Base-by-base conservation (phyloP, 345 rosid species). In the rapeseed (Brassica napus) region DNA sequence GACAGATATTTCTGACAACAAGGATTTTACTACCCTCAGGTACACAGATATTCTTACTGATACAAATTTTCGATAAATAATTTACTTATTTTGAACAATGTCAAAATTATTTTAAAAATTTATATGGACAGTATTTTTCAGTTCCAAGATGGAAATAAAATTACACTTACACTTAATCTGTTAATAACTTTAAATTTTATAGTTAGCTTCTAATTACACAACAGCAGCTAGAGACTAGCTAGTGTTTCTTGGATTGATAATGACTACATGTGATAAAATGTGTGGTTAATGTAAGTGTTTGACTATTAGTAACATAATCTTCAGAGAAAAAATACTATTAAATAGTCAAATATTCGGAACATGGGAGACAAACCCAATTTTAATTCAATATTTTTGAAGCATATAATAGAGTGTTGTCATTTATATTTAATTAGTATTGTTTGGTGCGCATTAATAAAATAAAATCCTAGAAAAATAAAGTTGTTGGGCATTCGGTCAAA, bases 1-100 rank as follows among this genome's bases (percentile, higher is more conserved):
- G 93, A 72, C 87, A 26, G 94, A 90, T 78, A 82, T 93, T 64
- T 79, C 84, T n/a, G 72, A 66, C 69, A 77, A 86, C 30, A 75
- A 65, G 52, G 81, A 76, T 69, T 71, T 79, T 83, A 73, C 63
- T 57, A 73, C 69, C 77, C 87, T 88, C 87, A 84, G 91, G 88
- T 88, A 82, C 77, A 44, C 61, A 28, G 32, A 61, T 34, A 42
- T 52, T 65, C 18, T 52, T 66, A 31, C 58, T 32, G 14, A 8
- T 54, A 37, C 11, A 0, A 61, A 21, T 4, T n/a, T n/a, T 15
- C 57, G 7, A 15, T 52, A 52, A 21, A 18, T 42, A 28, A 26
- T 71, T 26, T 71, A 63, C n/a, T 49, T 34, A 34, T 49, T 63
- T 9, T 21, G 1, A 4, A 57, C 21, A 16, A 18, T 24, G 10